phyloP scores from a whole-genome alignment of 768 basidiomycete genomes.

The Mycena kentingensis region DNA sequence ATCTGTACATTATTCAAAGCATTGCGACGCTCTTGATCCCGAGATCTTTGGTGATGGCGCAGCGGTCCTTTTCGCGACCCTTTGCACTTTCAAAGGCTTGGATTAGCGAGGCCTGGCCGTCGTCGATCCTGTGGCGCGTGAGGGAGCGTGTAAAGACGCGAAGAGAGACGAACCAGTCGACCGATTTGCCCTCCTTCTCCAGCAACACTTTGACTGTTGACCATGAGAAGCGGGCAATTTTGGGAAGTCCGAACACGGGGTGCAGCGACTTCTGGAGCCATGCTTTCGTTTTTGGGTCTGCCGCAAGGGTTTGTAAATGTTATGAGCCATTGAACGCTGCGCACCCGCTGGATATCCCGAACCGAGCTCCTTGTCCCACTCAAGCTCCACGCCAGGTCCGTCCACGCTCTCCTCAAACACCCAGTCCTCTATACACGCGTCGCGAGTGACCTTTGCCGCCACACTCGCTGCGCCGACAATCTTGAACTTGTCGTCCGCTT shows the following conservation, averaged over 20 bases:
- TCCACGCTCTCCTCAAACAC: constrained; percentile 63
- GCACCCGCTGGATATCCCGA: constrained; percentile 91
- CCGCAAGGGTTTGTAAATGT: background rate
- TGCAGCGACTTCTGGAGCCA: constrained; percentile 81
- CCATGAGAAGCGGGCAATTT: constrained; percentile 93
- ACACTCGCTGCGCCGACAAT: constrained; percentile 97
- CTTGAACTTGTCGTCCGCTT: constrained; percentile 95
- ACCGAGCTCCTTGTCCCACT: constrained; percentile 51
- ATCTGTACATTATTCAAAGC: constrained; percentile 45
- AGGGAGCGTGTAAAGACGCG: background rate
- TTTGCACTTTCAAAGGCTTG: constrained; percentile 73
- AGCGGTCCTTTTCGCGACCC: constrained; percentile 76
- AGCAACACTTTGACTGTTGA: constrained; percentile 84
- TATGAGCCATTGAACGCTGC: background rate
- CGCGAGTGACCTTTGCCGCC: constrained; percentile 96
- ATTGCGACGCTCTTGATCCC: constrained; percentile 68
- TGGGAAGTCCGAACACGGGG: constrained; percentile 90
- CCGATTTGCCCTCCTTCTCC: constrained; percentile 75
- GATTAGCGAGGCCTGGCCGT: constrained; percentile 73
- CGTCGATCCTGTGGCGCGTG: constrained; percentile 66
- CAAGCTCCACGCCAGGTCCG: constrained; percentile 9
- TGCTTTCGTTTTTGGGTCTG: constrained; percentile 90
- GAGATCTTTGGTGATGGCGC: constrained; percentile 70
- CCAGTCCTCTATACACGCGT: constrained; percentile 89
- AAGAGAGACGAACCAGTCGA: constrained; percentile 69